Base-by-base conservation (phyloP, 345 rosid species). In the Erysimum cheiranthoides region DNA sequence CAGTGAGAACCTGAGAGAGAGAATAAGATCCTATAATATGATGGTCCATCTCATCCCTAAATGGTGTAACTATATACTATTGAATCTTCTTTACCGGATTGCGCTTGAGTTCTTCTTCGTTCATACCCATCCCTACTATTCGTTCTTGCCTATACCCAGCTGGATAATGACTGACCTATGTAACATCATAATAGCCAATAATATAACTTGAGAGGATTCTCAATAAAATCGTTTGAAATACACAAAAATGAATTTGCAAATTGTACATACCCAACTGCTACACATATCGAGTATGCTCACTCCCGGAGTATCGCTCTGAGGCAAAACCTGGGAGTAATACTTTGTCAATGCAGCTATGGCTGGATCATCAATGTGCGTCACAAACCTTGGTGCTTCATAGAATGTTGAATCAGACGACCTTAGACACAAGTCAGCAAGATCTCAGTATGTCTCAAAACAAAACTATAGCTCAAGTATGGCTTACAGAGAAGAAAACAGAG, bases 141-240 rank as follows among this genome's bases (percentile, higher is more conserved):
- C 85, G 82, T 62, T 86, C 89, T 84, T 94, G 96, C 84, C 80
- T 90, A 86, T 90, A 90, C 63, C 98, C 96, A n/a, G 75, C 70
- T 30, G 98, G 98, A 73, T 83, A 92, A 82, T 92, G 96, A 81
- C 98, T 90, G 71, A 90, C 91, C 97, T 94, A 82, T 43, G 68
- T 57, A 65, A 38, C 58, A 76, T 82, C 32, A 67, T 8, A 52
- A 67, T 57, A 78, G 10, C 46, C 61, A 66, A 27, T 17, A 11
- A 18, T 54, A 35, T 4, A 6, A 38, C 50, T 21, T 68, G 9
- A 68, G 54, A 9, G 21, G 31, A 43, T 76, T 54, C 70, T 46
- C 31, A 30, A 21, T 4, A 17, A 10, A 36, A 54, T 1, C 2
- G 10, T 12, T 7, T 14, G 0, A 46, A 52, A 31, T 53, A 35